Evolutionary conservation across 306 rosid species (phyloP), one percentile per base, ranked within the genome.

Genomic region (Fragaria vesca): DNA sequence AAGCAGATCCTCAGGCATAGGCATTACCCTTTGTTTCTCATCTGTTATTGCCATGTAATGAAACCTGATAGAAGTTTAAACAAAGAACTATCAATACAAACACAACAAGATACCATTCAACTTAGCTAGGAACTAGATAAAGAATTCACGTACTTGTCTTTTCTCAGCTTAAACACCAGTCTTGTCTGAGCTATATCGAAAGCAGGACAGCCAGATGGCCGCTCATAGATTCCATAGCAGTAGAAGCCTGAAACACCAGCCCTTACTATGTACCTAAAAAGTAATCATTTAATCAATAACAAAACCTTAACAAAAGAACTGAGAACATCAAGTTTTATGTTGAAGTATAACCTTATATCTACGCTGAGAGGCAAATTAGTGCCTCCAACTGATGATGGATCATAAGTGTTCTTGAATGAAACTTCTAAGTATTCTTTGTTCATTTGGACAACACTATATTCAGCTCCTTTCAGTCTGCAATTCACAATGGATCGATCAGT

Each of bases 151-250:
- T 24, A 86, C 87, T 84, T 83, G 21, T 86, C 90, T 68, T 71
- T 68, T 80, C 85, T 75, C 46, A 86, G 51, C 75, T 86, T 86
- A 30, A 83, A 83, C 34, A 77, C 87, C 82, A 81, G 81, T 66
- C 90, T 86, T 47, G 90, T 86, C 72, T 86, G 87, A 40, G 87
- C 87, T 51, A 86, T 78, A 77, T 83, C 84, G n/a, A 81, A 72
- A 26, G 82, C 84, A 1, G 50, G 86, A 16, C 80, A 76, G 52
- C 75, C 86, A 34, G 79, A 45, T 15, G 76, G 83, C 62, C 83
- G 80, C 50, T 84, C 86, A 43, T 81, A 84, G 46, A 81, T 81
- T 57, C 86, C 86, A 30, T 87, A 84, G 82, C 78, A 72, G 81
- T 84, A 76, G 81, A 87, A 87, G 60, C 88, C 90, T 48, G 90